Base-by-base conservation (phyloP, 2,329 filamentous ascomycete species). In the Sporothrix brasiliensis region DNA sequence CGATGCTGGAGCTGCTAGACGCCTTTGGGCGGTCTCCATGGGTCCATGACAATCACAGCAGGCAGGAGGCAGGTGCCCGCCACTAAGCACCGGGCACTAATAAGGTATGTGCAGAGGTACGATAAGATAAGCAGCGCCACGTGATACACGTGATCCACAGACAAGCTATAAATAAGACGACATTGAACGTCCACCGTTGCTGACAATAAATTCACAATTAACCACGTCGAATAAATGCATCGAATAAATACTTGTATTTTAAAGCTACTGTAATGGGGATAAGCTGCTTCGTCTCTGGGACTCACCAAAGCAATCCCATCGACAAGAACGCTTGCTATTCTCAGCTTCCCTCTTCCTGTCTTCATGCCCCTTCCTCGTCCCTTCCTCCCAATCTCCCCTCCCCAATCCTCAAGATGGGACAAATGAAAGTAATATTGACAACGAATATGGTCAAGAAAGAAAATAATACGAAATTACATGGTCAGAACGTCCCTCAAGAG, bases 61-160 rank as follows among this genome's bases (percentile, higher is more conserved):
- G 39, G 39, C 58, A 61, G 54, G 30, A 44, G 56, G 56, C 56
- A 61, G 21, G 39, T 63, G 58, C 39, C 56, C 56, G 34, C 56
- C 34, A 44, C 56, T 39, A 61, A 41, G 53, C 44, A 44, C 5
- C 56, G 56, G 56, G 14, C 34, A 39, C 56, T 61, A 44, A 19
- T 44, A 13, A 44, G 53, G 34, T 44, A 34, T 7, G 41, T 13
- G 0, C 13, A 16, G 11, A 11, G 58, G 21, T 16, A 21, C 58
- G 58, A 47, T 63, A 61, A 44, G 58, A 61, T 61, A 63, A 63
- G 39, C 19, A 58, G 34, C 56, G 6, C 58, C 39, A 63, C 39
- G 58, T 27, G 58, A 63, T 24, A 5, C 34, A 34, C 34, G 34
- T 34, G 34, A 34, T 34, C 34, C 34, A 34, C 34, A 34, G 34